A percentile compares a stretch with the other conserved stretches of the same genome.
phyloP scores from a whole-genome alignment of 108 stramenopile species.

The Heterococcus sp. region DNA sequence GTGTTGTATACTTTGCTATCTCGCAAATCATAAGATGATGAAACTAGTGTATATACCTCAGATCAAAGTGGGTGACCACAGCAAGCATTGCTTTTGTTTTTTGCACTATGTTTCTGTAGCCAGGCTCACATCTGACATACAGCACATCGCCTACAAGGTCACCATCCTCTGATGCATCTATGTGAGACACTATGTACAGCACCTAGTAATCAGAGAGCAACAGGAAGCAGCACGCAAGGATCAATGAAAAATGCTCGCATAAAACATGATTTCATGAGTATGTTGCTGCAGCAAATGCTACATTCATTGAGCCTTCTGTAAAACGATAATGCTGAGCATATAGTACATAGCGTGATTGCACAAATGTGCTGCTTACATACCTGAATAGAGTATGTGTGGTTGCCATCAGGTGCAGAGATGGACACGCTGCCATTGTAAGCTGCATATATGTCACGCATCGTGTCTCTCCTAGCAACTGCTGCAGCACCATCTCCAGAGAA shows the following conservation, averaged over 20 bases:
- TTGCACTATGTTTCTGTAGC: conserved; percentile 26
- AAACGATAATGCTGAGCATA: no score
- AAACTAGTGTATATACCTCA: conserved; percentile 34
- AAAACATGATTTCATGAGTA: no score
- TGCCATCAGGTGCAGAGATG: no score
- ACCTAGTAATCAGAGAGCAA: no score
- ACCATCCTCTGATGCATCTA: conserved; percentile 25
- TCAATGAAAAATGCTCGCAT: no score
- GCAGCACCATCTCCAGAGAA: conserved; percentile 36
- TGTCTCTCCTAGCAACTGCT: conserved; percentile 27
- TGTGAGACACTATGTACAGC: conserved; percentile 36
- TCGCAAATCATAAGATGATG: no score
- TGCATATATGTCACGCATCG: conserved; percentile 10
- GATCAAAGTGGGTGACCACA: conserved; percentile 22
- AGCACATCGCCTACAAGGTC: conserved; percentile 34
- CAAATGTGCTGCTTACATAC: no score
- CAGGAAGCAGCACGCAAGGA: no score
- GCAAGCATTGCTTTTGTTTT: conserved; percentile 37
- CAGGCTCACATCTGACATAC: conserved; percentile 20
- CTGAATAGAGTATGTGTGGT: no score
- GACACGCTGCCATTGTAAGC: background rate
- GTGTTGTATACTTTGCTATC: background rate
- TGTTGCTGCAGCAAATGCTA: no score
- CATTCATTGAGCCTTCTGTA: no score
- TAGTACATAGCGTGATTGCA: no score